Conservation (phyloP, 768 basidiomycete genomes). For the Russula emetica region DNA sequence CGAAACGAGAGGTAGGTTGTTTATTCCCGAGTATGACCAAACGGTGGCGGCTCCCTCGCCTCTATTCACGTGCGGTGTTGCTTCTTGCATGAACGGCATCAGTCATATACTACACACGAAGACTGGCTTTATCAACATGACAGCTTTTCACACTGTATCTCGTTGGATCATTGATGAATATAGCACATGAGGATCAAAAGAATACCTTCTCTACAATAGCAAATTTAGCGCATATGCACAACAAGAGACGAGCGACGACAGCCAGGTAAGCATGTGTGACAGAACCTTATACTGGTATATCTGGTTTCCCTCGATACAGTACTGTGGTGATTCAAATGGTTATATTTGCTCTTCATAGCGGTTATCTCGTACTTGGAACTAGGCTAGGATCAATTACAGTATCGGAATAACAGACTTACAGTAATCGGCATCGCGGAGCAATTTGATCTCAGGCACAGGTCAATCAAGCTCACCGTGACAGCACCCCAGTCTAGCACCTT, state of each 20-base stretch:
- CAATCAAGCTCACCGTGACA: background rate
- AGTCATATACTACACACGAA: conserved; percentile 43
- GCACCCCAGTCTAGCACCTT: background rate
- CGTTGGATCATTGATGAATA: conserved; percentile 60
- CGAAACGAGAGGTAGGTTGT: no score
- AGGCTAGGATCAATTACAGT: no score
- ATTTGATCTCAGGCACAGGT: background rate
- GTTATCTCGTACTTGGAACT: background rate
- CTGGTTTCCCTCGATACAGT: background rate
- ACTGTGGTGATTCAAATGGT: background rate
- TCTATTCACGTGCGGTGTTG: no score
- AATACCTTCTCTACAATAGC: conserved; percentile 12
- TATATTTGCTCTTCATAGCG: background rate
- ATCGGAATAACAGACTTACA: background rate
- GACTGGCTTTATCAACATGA: conserved; percentile 76
- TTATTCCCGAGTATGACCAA: no score
- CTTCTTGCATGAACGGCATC: no score
- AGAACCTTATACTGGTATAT: background rate
- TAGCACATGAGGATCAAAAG: conserved; percentile 45
- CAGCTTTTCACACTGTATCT: conserved; percentile 76
- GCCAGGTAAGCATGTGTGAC: background rate
- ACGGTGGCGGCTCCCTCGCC: no score
- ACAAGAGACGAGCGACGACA: background rate
- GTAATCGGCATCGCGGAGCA: background rate
- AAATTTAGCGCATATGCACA: conserved; percentile 46